Evolutionary conservation across 768 basidiomycete species (phyloP).

Genomic region (Termitomyces titanicus): DNA sequence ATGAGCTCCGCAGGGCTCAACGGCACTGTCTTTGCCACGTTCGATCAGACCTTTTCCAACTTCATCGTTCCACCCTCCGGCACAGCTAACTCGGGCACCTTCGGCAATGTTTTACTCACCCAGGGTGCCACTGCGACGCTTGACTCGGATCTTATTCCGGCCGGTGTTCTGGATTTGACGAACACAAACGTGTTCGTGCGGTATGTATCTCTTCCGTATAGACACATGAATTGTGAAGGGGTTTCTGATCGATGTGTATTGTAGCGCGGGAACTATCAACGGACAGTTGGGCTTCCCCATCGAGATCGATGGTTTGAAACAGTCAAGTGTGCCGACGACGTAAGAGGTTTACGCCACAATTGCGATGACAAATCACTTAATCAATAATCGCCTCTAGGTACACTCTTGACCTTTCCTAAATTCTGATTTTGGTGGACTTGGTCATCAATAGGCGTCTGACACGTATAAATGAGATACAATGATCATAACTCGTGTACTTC

Average conservation of each 20-base stretch:
- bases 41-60: conserved; percentile 51
- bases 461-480: neutral
- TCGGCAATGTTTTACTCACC: conserved; percentile 51
- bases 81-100: conserved; percentile 55
- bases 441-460: neutral
- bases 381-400: neutral
- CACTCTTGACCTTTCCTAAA: neutral
- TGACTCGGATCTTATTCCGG: conserved; percentile 50
- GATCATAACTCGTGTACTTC: neutral
- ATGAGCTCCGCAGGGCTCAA: conserved; percentile 45
- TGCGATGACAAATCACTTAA: neutral
- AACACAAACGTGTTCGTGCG: conserved; percentile 33
- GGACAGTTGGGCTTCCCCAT: conserved; percentile 33
- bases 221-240: conserved; percentile 13
- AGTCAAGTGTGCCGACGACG: conserved; percentile 32
- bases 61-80: conserved; percentile 46
- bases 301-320: conserved; percentile 30
- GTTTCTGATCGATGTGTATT: neutral
- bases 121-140: conserved; percentile 49
- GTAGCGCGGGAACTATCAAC: conserved; percentile 18
- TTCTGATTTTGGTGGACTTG: neutral
- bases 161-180: conserved; percentile 49
- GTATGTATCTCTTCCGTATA: conserved; percentile 19
- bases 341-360: conserved; percentile 3
- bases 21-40: conserved; percentile 54